phyloP scores from a whole-genome alignment of 306 rosid genomes.

The Inga leiocalycina region DNA sequence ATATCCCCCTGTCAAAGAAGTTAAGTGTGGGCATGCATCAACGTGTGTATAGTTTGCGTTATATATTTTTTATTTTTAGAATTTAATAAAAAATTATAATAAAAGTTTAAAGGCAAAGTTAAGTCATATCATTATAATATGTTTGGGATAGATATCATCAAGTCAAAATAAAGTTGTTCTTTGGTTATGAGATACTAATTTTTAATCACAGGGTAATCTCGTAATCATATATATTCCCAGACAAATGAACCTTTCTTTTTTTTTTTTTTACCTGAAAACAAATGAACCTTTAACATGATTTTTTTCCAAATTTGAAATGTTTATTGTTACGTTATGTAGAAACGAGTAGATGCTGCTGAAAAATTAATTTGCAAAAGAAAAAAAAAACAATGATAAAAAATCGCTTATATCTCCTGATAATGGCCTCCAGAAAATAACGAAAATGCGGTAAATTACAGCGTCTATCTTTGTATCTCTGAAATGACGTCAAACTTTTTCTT shows the following conservation, averaged over 20 bases:
- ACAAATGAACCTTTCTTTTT: background rate
- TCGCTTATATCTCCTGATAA: background rate
- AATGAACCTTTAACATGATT: background rate
- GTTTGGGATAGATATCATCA: background rate
- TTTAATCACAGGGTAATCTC: background rate
- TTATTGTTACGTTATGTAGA: background rate
- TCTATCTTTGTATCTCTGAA: background rate
- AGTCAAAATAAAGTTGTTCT: background rate
- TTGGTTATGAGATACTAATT: background rate
- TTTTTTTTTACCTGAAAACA: background rate
- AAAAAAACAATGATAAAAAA: background rate
- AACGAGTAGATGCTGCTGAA: background rate
- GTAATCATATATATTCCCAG: background rate
- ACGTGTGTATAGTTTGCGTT: background rate
- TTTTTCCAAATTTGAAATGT: background rate
- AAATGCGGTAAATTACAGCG: background rate
- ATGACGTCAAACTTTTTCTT: background rate
- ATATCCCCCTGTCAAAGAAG: background rate
- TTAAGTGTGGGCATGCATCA: background rate
- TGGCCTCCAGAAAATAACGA: background rate
- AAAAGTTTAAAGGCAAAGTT: background rate
- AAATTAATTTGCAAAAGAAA: background rate
- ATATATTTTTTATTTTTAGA: background rate
- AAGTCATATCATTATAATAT: background rate
- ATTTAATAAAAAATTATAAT: background rate